Percentiles rank a stretch among this genome's conserved stretches.
phyloP scores from a whole-genome alignment of 2,329 filamentous ascomycete genomes.

The Trichoderma hamatum region DNA sequence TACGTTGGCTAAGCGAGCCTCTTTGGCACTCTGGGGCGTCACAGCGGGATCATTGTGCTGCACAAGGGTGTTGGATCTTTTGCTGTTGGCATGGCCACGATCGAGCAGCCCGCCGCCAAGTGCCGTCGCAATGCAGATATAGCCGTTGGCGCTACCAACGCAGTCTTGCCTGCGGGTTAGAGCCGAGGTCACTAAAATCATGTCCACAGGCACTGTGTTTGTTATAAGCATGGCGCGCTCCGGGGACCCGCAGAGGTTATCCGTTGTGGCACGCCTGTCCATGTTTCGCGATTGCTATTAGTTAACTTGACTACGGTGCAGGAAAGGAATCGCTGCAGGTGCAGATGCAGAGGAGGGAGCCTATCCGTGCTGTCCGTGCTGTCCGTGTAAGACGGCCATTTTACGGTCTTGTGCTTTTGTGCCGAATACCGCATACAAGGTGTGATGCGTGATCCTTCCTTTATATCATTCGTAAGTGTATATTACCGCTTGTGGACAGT shows the following conservation, averaged over 20 bases:
- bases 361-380: not conserved
- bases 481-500: not conserved
- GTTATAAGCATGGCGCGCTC: not conserved
- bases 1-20: not conserved
- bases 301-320: too few species aligned
- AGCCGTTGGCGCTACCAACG: constrained; percentile 15
- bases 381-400: not conserved
- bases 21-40: not conserved
- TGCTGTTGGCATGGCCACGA: not conserved
- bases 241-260: not conserved
- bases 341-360: not conserved
- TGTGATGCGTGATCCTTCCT: not conserved
- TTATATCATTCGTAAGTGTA: too few species aligned
- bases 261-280: not conserved
- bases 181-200: constrained; percentile 19
- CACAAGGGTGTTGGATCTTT: too few species aligned
- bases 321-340: too few species aligned
- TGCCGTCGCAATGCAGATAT: not conserved
- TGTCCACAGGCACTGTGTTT: not conserved
- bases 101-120: not conserved
- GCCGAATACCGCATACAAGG: not conserved
- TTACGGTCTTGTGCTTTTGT: not conserved
- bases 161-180: not conserved
- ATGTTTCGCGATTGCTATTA: not conserved
- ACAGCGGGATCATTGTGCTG: not conserved